phyloP scores from a whole-genome alignment of 352 stramenopile species.

The Phytophthora colocasiae region DNA sequence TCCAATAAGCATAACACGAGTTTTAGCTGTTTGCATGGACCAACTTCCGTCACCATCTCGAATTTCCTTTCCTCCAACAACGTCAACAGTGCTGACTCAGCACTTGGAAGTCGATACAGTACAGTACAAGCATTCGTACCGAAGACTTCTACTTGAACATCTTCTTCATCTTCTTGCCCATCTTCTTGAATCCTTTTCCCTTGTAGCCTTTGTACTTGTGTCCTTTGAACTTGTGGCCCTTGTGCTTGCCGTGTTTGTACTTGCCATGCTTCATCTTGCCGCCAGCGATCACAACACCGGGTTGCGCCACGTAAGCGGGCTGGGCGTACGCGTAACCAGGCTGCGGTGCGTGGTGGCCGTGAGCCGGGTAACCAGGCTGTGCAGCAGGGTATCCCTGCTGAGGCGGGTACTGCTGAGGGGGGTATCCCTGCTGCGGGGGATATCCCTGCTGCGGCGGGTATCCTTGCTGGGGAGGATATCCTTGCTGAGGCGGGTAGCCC shows the following conservation, averaged over 20 bases:
- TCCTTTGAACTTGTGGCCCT: slow-evolving; percentile 42
- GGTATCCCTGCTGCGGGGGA: slow-evolving; percentile 41
- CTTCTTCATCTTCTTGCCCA: slow-evolving; percentile 57
- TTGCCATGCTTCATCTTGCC: slow-evolving; percentile 52
- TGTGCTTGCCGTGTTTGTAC: slow-evolving; percentile 46
- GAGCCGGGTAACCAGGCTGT: slow-evolving; percentile 45
- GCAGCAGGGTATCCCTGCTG: slow-evolving; percentile 34
- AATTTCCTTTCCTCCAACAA: background rate
- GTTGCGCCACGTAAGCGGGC: slow-evolving; percentile 46
- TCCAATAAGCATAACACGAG: slow-evolving; percentile 1
- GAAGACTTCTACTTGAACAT: slow-evolving; percentile 48
- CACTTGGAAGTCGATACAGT: background rate
- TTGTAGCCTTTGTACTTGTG: slow-evolving; percentile 45
- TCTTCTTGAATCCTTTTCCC: slow-evolving; percentile 47
- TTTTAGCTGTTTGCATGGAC: background rate
- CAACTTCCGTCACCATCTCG: background rate
- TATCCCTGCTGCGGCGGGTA: slow-evolving; percentile 48
- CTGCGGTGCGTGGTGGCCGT: slow-evolving; percentile 40
- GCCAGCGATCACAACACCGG: slow-evolving; percentile 37
- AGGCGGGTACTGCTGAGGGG: slow-evolving; percentile 28
- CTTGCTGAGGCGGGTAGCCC: slow-evolving; percentile 20
- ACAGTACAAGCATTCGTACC: background rate
- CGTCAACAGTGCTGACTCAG: background rate
- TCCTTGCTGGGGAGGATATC: slow-evolving; percentile 46
- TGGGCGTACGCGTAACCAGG: slow-evolving; percentile 40